Conservation (phyloP, 495 filamentous ascomycete species). For the Penicillium atrosanguineum region DNA sequence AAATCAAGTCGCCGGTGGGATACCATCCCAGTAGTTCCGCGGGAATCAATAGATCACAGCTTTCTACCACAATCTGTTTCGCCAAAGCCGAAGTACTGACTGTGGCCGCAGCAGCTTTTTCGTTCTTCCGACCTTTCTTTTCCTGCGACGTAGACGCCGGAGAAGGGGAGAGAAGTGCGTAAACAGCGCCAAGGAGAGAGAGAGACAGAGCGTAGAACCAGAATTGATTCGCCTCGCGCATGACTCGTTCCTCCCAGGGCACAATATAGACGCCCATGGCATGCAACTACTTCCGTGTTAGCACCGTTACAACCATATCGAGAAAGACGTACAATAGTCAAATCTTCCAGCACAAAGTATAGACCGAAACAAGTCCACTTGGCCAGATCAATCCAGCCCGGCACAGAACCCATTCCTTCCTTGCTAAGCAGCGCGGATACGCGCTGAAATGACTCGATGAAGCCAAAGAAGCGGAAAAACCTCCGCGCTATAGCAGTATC, state of each 20-base stretch:
- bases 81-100: constrained; percentile 13
- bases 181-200: constrained; percentile 27
- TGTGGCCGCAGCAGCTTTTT: not conserved
- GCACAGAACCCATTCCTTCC: constrained; percentile 15
- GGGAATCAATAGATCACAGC: constrained; percentile 57
- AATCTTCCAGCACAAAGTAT: constrained; percentile 40
- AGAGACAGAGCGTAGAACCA: constrained; percentile 59
- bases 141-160: not conserved
- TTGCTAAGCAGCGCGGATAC: constrained; percentile 35
- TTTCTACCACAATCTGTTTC: constrained; percentile 48
- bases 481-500: constrained; percentile 37
- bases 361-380: constrained; percentile 40
- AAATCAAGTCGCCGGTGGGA: constrained; percentile 35
- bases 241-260: constrained; percentile 28
- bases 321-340: constrained; percentile 35
- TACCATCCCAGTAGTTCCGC: constrained; percentile 56
- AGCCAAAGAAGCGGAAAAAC: constrained; percentile 62
- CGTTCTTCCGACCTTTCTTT: constrained; percentile 11
- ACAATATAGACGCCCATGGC: constrained; percentile 42
- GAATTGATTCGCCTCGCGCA: constrained; percentile 59
- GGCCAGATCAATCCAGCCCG: constrained; percentile 28
- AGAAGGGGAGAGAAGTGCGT: constrained; percentile 17
- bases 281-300: constrained; percentile 38
- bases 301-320: not conserved
- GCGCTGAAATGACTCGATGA: constrained; percentile 56